phyloP scores from a whole-genome alignment of 2,329 filamentous ascomycete species.

The Rhinocladiella similis region DNA sequence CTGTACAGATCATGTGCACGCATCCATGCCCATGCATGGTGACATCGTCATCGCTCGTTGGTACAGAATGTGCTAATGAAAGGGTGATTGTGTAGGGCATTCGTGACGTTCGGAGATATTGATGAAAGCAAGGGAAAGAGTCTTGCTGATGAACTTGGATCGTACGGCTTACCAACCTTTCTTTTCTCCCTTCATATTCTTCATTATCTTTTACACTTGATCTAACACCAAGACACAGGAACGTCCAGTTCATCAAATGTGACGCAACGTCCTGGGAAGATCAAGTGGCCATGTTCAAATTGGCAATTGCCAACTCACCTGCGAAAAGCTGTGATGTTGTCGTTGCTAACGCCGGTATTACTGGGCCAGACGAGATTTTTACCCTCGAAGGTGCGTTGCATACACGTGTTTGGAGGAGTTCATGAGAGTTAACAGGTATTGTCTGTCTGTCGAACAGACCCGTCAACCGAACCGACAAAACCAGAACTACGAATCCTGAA shows the following conservation, averaged over 20 bases:
- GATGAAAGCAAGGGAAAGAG: constrained; percentile 43
- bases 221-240: not conserved
- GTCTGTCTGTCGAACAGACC: constrained; percentile 17
- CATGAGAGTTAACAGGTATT: not conserved
- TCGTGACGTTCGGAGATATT: constrained; percentile 33
- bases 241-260: constrained; percentile 34
- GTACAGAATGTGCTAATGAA: not conserved
- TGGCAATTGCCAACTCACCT: constrained; percentile 54
- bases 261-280: constrained; percentile 66
- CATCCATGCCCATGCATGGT: too few relatives aligned
- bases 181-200: too few relatives aligned
- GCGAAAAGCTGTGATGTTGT: constrained; percentile 61
- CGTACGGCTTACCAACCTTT: not conserved
- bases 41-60: too few relatives aligned
- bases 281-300: constrained; percentile 63
- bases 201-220: too few relatives aligned
- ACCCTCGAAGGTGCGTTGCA: constrained; percentile 21
- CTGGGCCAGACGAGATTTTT: constrained; percentile 38
- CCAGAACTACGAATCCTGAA: constrained; percentile 36
- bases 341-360: constrained; percentile 66
- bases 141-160: constrained; percentile 4
- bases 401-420: not conserved
- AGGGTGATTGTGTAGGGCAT: constrained; percentile 1
- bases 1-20: too few relatives aligned
- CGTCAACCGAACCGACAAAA: constrained; percentile 24